A percentile compares a stretch with the other conserved stretches of the same genome.
Conservation (phyloP, 345 rosid species). For the Lagerstroemia speciosa region DNA sequence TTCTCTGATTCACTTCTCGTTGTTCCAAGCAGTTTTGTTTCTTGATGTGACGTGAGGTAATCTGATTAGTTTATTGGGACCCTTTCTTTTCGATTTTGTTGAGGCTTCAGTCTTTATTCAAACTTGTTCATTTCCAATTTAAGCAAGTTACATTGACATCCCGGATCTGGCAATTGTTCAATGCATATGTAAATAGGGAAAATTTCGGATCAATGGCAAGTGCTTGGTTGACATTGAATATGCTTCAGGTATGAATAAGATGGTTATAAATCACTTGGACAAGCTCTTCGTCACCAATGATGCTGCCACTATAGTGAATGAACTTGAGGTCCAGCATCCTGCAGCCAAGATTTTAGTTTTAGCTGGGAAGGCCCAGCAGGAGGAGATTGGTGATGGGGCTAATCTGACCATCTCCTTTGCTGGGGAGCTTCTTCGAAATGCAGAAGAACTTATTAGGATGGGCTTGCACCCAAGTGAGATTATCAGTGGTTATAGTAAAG, state of each 20-base stretch:
- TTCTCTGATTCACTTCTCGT: too few relatives aligned
- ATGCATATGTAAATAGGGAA: not conserved
- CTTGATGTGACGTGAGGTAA: too few relatives aligned
- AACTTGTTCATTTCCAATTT: not conserved
- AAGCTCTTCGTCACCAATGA: constrained; percentile 87
- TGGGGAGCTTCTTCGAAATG: constrained; percentile 90
- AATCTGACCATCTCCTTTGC: constrained; percentile 84
- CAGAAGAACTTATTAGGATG: constrained; percentile 91
- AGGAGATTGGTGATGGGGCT: constrained; percentile 98
- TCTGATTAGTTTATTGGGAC: too few relatives aligned
- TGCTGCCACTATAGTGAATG: constrained; percentile 95
- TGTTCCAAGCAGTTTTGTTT: too few relatives aligned
- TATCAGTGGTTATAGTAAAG: constrained; percentile 87
- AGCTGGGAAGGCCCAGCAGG: constrained; percentile 95
- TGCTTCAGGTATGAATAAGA: constrained; percentile 84
- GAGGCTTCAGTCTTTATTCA: not conserved
- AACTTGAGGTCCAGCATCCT: constrained; percentile 96
- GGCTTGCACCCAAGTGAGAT: constrained; percentile 95
- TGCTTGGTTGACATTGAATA: not conserved
- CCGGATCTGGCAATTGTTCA: not conserved
- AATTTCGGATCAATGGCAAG: not conserved
- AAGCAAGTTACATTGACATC: not conserved
- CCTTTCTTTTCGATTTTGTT: too few relatives aligned
- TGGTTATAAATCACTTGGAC: constrained; percentile 97
- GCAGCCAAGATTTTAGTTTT: constrained; percentile 89